These are phyloP conservation scores for Backusella macrospora DNA, from an alignment of 192 early-diverging fungal genomes.

Conservation along the genomic window DNA sequence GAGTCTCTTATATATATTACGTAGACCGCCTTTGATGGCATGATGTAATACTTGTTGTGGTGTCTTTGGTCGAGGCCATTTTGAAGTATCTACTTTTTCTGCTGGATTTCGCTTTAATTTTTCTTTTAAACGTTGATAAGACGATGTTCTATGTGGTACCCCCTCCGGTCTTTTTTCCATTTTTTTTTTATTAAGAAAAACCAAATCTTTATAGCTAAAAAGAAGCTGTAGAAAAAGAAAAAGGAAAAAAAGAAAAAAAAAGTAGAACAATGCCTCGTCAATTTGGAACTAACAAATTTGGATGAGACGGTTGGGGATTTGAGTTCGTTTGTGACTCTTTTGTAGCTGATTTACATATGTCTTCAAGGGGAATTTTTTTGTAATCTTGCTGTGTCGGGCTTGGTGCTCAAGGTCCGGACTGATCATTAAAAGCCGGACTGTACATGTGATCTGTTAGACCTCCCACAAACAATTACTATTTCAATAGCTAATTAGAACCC, in stretches of 20 bases:
- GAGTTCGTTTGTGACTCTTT: conserved; percentile 7
- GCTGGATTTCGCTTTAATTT: conserved; percentile 36
- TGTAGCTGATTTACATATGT: no score
- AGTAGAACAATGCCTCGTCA: neutral
- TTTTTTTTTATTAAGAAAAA: neutral
- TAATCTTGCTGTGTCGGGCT: no score
- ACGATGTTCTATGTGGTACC: conserved; percentile 35
- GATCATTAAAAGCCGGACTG: no score
- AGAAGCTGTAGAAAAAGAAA: conserved; percentile 14
- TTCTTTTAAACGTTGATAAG: conserved; percentile 36
- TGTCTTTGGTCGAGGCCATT: conserved; percentile 35
- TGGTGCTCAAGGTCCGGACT: no score
- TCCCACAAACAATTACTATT: no score
- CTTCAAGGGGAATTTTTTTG: no score
- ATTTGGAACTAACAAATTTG: neutral
- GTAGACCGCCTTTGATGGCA: conserved; percentile 52
- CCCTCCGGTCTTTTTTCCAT: conserved; percentile 7
- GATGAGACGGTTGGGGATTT: conserved; percentile 1
- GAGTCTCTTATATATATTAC: conserved; percentile 23
- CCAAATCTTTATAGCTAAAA: neutral
- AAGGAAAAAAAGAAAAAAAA: neutral
- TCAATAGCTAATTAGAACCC: no score
- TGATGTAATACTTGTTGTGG: conserved; percentile 44
- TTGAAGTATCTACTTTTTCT: conserved; percentile 28
- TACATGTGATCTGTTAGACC: no score